Base-by-base conservation (phyloP, 192 early-diverging fungal species). In the Rhizophagus sp. region DNA sequence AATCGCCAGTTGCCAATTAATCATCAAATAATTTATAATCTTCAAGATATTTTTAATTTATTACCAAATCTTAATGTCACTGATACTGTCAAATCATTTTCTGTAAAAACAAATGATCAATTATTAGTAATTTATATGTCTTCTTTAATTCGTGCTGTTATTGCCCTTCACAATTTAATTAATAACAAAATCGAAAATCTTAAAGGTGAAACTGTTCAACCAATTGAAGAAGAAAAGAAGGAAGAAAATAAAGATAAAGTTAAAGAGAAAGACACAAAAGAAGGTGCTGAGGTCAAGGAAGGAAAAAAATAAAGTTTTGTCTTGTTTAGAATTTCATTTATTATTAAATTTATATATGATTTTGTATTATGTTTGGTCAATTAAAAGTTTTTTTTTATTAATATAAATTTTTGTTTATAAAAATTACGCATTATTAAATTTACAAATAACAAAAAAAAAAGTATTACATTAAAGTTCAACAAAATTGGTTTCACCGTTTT, bases 21-120 rank as follows among this genome's bases (percentile, higher is more conserved):
- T 88, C 96, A 97, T 83, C 93, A 95, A 82, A 98, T 99, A 78
- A 91, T 99, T 67, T 97, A 98, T 90, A 98, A 99, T 83, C 86
- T 99, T 62, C 98, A 99, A 87, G 96, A 99, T 81, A 97, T 99
- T 75, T 97, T 99, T 82, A 99, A 99, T 80, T 89, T 97, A 70
- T 87, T 99, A 81, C 98, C 98, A 44, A 98, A 97, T 84, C 87
- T 99, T 63, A 85, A 94, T 50, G 90, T 94, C 17, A 89, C 89
- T 17, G 93, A 94, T 17, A 93, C 92, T 57, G 92, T 95, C 34
- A 88, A 90, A 73, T 89, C 95, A 50, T 97, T 99, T 82, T 91
- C 94, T 5, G 93, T 94, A 62, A 95, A 96, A 80, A 97, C 97
- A 13, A 99, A 99, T 84, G 98, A 99, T 84, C 94, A 98, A 84